These are phyloP conservation scores for Sarocladiaceae sp. DNA, from an alignment of 2,329 filamentous ascomycete genomes.

Conservation along the genomic window DNA sequence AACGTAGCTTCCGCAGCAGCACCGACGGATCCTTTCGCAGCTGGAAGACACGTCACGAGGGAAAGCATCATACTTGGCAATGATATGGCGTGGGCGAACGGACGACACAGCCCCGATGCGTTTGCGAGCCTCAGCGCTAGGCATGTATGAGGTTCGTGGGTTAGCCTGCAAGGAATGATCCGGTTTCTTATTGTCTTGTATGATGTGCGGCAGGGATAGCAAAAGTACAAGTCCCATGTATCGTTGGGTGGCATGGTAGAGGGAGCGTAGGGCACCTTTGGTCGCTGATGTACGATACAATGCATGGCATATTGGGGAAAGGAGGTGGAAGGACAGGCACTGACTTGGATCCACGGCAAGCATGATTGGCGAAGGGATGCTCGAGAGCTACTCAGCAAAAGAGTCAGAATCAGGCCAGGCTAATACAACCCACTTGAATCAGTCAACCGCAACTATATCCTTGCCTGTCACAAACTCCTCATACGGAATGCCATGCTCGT, in stretches of 20 bases:
- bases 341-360: too few relatives aligned
- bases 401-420: too few relatives aligned
- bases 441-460: too few relatives aligned
- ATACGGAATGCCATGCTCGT: constrained; percentile 26
- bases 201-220: constrained; percentile 2
- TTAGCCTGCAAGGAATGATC: constrained; percentile 10
- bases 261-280: too few relatives aligned
- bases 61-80: constrained; percentile 65
- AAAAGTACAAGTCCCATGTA: constrained; percentile 5
- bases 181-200: constrained; percentile 1
- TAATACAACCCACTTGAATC: too few relatives aligned
- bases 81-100: constrained; percentile 60
- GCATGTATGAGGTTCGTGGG: constrained; percentile 33
- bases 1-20: constrained; percentile 17
- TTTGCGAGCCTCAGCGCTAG: constrained; percentile 69
- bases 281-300: constrained; percentile 3
- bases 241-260: neutral
- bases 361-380: neutral
- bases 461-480: constrained; percentile 28
- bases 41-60: constrained; percentile 41
- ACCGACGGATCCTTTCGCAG: constrained; percentile 35
- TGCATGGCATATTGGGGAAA: neutral
- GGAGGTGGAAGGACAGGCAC: neutral
- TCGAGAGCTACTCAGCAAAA: too few relatives aligned
- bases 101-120: constrained; percentile 71